Conservation (phyloP, 179 eudicot genomes). For the Carnegiea gigantea region DNA sequence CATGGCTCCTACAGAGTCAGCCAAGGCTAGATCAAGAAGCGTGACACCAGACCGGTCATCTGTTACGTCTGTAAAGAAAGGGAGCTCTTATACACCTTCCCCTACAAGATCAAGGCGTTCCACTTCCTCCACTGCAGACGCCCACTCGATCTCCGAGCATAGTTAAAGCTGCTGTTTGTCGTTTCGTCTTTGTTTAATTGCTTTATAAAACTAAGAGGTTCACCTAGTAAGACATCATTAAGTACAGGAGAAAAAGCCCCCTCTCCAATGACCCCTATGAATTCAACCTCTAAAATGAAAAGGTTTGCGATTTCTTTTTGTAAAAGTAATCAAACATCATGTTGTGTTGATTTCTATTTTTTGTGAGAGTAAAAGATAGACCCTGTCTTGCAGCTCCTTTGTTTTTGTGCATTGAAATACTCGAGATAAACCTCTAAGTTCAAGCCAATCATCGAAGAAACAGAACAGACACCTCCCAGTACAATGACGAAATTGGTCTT, state of each 20-base stretch:
- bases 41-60: constrained; percentile 37
- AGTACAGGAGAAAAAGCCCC: neutral
- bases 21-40: constrained; percentile 41
- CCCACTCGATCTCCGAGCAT: neutral
- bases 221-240: neutral
- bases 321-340: neutral
- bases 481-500: neutral
- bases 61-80: constrained; percentile 41
- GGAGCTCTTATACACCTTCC: constrained; percentile 51
- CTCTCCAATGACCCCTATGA: neutral
- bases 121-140: constrained; percentile 18
- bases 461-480: neutral
- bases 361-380: neutral
- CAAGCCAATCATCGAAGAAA: neutral
- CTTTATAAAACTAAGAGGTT: neutral
- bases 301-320: neutral
- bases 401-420: neutral
- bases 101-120: constrained; percentile 54
- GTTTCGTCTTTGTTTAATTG: neutral
- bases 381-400: neutral
- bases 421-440: neutral
- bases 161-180: neutral
- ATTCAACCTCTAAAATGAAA: neutral
- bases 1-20: constrained; percentile 55
- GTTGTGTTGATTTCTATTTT: neutral